Base-by-base conservation (phyloP, 2,329 filamentous ascomycete genomes). In the Canariomyces notabilis region DNA sequence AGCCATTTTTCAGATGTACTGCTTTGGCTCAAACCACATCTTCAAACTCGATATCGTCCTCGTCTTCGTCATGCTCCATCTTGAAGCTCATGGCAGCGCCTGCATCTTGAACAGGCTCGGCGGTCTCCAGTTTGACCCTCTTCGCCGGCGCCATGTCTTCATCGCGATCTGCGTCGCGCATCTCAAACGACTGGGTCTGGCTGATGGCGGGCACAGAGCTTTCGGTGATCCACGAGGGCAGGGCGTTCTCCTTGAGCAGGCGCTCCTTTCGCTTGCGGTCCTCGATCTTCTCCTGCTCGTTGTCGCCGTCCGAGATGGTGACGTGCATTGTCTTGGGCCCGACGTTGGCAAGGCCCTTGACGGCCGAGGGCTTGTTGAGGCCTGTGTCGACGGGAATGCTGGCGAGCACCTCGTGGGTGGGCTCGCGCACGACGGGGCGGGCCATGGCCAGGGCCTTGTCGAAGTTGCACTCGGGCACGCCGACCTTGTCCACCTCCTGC, bases 381-480 rank as follows among this genome's bases (percentile, higher is more conserved):
- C 68, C 66, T 21, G 68, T 60, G 42, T 82, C 78, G 8, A 84
- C 72, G 16, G 79, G 75, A 26, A 78, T 70, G 6, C 80, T 82
- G 40, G 72, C 70, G 15, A 74, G 77, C 5, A 77, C 80, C 52
- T 85, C 83, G 62, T 89, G 76, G 9, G 77, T 79, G 34, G 80
- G 76, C 54, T 86, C 81, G 54, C 85, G 77, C 43, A 79, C 67
- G 20, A 90, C 78, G 3, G 82, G 80, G 12, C 81, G 73, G 15
- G 79, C 76, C 42, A 76, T 76, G 19, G 76, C 72, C 19, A 86
- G 71, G 2, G 86, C 85, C 18, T 78, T 74, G 40, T 89, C 83
- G 55, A 88, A 89, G 54, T 79, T 83, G 60, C 85, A 84, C 54
- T 83, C 83, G 2, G 87, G 87, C 6, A 94, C 80, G 31, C 80